Evolutionary conservation across 352 stramenopile species (phyloP).

Genomic region (Pythium sp.): DNA sequence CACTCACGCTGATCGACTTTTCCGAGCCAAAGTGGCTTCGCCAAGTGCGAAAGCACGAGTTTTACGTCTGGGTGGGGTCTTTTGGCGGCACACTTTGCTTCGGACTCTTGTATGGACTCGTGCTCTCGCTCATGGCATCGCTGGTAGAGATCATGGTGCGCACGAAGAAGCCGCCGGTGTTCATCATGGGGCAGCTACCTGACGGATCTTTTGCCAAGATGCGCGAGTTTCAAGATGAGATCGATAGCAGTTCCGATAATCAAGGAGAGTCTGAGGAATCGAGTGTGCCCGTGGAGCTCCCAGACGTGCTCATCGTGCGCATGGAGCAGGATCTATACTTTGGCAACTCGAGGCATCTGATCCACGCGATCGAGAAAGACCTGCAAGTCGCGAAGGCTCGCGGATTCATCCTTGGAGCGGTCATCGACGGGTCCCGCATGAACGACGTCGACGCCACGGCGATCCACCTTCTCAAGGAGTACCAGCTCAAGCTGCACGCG

Average conservation of each 20-base stretch:
- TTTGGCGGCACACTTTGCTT: conserved; percentile 48
- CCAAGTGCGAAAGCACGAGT: conserved; percentile 48
- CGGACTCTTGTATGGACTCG: conserved; percentile 45
- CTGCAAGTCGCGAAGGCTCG: conserved; percentile 33
- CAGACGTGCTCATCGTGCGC: conserved; percentile 53
- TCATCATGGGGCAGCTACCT: conserved; percentile 33
- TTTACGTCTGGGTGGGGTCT: conserved; percentile 57
- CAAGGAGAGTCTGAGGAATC: not conserved
- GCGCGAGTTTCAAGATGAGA: not conserved
- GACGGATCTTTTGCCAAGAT: conserved; percentile 38
- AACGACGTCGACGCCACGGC: conserved; percentile 20
- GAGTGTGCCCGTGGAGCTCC: conserved; percentile 18
- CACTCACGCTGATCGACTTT: conserved; percentile 86
- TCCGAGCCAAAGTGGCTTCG: conserved; percentile 85
- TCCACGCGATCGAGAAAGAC: conserved; percentile 45
- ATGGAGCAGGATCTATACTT: conserved; percentile 74
- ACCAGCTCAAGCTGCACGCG: conserved; percentile 6
- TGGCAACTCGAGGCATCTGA: conserved; percentile 62
- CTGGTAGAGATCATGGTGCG: conserved; percentile 65
- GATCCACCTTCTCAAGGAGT: conserved; percentile 19
- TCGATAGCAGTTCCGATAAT: not conserved
- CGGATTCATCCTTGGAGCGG: conserved; percentile 23
- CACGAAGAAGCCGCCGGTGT: conserved; percentile 51
- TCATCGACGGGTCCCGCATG: conserved; percentile 33
- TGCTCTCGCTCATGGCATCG: conserved; percentile 56